These are phyloP conservation scores for Gossypium laxum DNA, from an alignment of 441 rosid genomes.

Conservation along the genomic window DNA sequence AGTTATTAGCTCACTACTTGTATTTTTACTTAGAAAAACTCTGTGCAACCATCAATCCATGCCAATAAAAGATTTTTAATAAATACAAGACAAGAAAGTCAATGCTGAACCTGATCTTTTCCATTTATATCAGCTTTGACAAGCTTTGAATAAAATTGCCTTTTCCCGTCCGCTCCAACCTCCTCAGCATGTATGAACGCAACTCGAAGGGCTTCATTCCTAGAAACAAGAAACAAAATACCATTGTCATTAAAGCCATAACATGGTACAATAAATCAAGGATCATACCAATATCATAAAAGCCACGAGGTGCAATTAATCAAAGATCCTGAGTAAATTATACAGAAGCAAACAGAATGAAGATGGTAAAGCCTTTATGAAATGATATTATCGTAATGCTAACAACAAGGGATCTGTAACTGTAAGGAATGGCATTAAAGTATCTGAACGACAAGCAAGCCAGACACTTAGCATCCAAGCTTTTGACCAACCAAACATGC, in stretches of 20 bases:
- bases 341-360: neutral
- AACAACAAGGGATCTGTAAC: neutral
- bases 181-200: slow-evolving; percentile 93
- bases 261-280: neutral
- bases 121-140: slow-evolving; percentile 95
- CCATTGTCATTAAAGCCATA: neutral
- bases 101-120: slow-evolving; percentile 73
- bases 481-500: neutral
- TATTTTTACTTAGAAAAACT: neutral
- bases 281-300: neutral
- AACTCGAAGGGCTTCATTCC: slow-evolving; percentile 93
- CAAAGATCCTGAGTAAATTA: neutral
- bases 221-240: slow-evolving; percentile 8
- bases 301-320: neutral
- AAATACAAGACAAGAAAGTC: slow-evolving; percentile 11
- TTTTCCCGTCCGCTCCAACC: slow-evolving; percentile 44
- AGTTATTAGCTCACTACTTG: neutral
- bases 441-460: neutral
- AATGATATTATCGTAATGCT: neutral
- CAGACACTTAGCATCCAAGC: neutral
- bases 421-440: neutral
- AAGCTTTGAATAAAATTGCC: slow-evolving; percentile 72
- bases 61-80: neutral
- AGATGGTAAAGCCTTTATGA: neutral
- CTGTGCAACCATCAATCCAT: neutral